Base-by-base conservation (phyloP, 2,329 filamentous ascomycete genomes). In the Trichoderma sp. region DNA sequence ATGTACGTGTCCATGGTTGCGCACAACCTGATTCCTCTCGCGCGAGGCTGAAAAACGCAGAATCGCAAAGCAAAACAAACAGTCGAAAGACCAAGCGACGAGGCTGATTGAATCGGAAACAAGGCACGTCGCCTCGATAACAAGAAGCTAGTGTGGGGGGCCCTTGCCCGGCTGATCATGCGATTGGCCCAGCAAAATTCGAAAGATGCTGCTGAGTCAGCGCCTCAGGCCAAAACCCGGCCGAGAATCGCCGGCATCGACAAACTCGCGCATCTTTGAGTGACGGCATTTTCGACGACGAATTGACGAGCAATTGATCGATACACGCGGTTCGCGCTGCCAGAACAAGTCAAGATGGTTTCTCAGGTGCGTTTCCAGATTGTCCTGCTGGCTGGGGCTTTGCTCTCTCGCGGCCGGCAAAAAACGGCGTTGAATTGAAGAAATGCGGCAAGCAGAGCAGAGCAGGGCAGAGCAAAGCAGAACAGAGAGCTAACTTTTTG, bases 1-100 rank as follows among this genome's bases (percentile, higher is more conserved):
- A 92, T 83, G 58, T 84, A 80, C 56, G 83, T 83, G 71, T 92
- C 86, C 89, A 92, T 92, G 19, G 2, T 63, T 12, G 12, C 2
- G n/a, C 3, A 10, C 8, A 29, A 17, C 32, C 8, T 22, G 29
- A 10, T 34, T 19, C 45, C 22, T 35, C 34, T 6, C 19, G 27
- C 7, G 27, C n/a, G 37, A 57, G n/a, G 5, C 17, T 56, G 37
- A 17, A 27, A 48, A 37, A 12, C 9, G 25, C 15, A 17, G 25
- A 35, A 61, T 34, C 13, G 61, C 15, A 50, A 64, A 64, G 6
- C 12, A 9, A 50, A 22, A 52, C 19, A 13, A 25, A 70, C n/a
- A 65, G 22, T 35, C 13, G 29, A 42, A 71, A 50, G 50, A 69
- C 32, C 2, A 50, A 64, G 7, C 17, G 39, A 64, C 59, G 56